phyloP scores from a whole-genome alignment of 805 yeast species.

The Cyberlindnera saturnus region DNA sequence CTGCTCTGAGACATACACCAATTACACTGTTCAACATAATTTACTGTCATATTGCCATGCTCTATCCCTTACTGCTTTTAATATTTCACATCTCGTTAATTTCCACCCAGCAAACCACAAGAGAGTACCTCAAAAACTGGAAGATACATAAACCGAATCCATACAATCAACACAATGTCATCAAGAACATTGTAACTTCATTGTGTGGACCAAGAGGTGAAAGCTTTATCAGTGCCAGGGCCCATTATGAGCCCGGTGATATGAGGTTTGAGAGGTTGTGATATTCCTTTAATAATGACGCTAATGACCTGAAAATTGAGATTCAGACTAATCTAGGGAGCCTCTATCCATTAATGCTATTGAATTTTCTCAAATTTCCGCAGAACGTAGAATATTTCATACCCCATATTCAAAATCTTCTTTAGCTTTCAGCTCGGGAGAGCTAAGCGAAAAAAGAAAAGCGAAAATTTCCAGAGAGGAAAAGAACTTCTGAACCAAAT shows the following conservation, averaged over 20 bases:
- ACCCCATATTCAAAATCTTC: too few relatives aligned
- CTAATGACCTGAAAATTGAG: too few relatives aligned
- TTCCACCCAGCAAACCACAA: slow-evolving; percentile 57
- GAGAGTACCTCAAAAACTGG: slow-evolving; percentile 56
- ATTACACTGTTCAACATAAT: slow-evolving; percentile 48
- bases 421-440: too few relatives aligned
- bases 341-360: too few relatives aligned
- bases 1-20: slow-evolving; percentile 26
- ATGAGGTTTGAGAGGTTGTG: slow-evolving; percentile 28
- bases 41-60: slow-evolving; percentile 36
- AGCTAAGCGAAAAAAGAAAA: too few relatives aligned
- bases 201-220: slow-evolving; percentile 35
- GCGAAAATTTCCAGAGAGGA: too few relatives aligned
- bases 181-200: slow-evolving; percentile 28
- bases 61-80: slow-evolving; percentile 53
- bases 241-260: slow-evolving; percentile 30
- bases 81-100: slow-evolving; percentile 50
- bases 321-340: too few relatives aligned
- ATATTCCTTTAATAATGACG: not conserved
- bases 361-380: too few relatives aligned
- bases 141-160: slow-evolving; percentile 32
- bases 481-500: too few relatives aligned
- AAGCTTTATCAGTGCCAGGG: slow-evolving; percentile 28
- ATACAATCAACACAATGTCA: slow-evolving; percentile 28
- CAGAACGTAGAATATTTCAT: too few relatives aligned